phyloP scores from a whole-genome alignment of 805 yeast species.

The Vanderwaltozyma verrucispora region DNA sequence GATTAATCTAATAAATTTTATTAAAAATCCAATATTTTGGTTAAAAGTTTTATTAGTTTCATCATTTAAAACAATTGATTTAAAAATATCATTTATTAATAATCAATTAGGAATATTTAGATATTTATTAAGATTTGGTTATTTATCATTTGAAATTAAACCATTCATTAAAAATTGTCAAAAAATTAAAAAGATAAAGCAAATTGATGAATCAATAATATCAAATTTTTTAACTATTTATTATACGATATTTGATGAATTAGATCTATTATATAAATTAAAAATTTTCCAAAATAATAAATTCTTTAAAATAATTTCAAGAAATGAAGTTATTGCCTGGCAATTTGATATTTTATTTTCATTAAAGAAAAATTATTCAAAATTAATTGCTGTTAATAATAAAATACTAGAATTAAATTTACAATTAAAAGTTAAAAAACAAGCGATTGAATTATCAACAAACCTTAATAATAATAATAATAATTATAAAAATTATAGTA shows the following conservation, averaged over 20 bases:
- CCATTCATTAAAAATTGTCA: slow-evolving; percentile 29
- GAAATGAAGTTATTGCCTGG: slow-evolving; percentile 63
- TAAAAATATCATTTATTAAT: slow-evolving; percentile 34
- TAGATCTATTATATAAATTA: slow-evolving; percentile 44
- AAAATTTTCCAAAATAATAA: slow-evolving; percentile 19
- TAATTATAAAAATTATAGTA: slow-evolving; percentile 18
- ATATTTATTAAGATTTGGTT: slow-evolving; percentile 61
- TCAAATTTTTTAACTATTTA: slow-evolving; percentile 47
- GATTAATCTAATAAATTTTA: not conserved
- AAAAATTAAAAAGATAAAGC: slow-evolving; percentile 10
- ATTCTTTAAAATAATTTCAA: slow-evolving; percentile 31
- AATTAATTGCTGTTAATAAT: slow-evolving; percentile 19
- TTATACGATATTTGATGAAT: slow-evolving; percentile 58
- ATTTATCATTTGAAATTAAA: slow-evolving; percentile 49
- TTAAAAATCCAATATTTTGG: slow-evolving; percentile 11
- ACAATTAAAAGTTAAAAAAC: slow-evolving; percentile 46
- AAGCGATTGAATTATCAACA: slow-evolving; percentile 14
- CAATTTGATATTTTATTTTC: slow-evolving; percentile 52
- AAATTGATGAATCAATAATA: slow-evolving; percentile 34
- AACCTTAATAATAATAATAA: slow-evolving; percentile 3
- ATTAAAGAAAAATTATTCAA: slow-evolving; percentile 39
- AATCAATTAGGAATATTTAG: slow-evolving; percentile 44
- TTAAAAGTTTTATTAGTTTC: slow-evolving; percentile 9
- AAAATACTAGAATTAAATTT: slow-evolving; percentile 8
- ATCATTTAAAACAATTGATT: slow-evolving; percentile 11